A percentile compares a stretch with the other conserved stretches of the same genome.
These are phyloP conservation scores for Colletotrichum sp. DNA, from an alignment of 2,329 filamentous ascomycete species.

Conservation along the genomic window DNA sequence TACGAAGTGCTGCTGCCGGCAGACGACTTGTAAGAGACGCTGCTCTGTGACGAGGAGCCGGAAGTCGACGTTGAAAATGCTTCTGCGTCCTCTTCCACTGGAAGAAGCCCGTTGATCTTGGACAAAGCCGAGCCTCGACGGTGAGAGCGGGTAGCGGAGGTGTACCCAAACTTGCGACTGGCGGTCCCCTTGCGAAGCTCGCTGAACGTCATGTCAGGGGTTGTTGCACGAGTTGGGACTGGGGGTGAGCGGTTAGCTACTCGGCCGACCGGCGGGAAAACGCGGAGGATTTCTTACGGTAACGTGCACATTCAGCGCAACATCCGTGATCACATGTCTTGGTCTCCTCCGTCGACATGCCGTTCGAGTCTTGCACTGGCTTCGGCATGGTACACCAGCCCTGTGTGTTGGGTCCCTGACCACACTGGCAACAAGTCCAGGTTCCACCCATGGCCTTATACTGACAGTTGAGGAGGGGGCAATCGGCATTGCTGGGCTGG, in stretches of 20 bases:
- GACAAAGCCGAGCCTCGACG: constrained; percentile 30
- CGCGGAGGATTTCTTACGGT: constrained; percentile 36
- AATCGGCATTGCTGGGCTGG: constrained; percentile 48
- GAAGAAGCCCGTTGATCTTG: not conserved
- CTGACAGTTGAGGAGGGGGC: constrained; percentile 56
- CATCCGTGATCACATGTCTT: constrained; percentile 58
- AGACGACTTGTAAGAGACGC: constrained; percentile 2
- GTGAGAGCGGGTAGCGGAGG: constrained; percentile 31
- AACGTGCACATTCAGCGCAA: constrained; percentile 52
- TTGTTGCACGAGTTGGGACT: constrained; percentile 37
- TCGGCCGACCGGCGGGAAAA: not conserved
- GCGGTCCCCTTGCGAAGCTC: constrained; percentile 42
- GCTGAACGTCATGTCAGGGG: constrained; percentile 39
- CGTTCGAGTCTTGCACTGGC: constrained; percentile 33
- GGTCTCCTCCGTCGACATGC: constrained; percentile 37
- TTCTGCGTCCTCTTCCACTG: not conserved
- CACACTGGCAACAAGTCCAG: constrained; percentile 61
- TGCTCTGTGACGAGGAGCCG: constrained; percentile 21
- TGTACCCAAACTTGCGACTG: constrained; percentile 40
- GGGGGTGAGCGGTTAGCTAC: not conserved
- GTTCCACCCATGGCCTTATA: constrained; percentile 53
- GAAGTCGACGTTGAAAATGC: not conserved
- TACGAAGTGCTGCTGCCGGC: not conserved
- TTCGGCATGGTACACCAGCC: constrained; percentile 56
- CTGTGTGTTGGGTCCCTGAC: constrained; percentile 53